Percentiles rank a stretch among this genome's conserved stretches.
Evolutionary conservation across 2,329 filamentous ascomycete species (phyloP).

Genomic region (Aureobasidium sp.): DNA sequence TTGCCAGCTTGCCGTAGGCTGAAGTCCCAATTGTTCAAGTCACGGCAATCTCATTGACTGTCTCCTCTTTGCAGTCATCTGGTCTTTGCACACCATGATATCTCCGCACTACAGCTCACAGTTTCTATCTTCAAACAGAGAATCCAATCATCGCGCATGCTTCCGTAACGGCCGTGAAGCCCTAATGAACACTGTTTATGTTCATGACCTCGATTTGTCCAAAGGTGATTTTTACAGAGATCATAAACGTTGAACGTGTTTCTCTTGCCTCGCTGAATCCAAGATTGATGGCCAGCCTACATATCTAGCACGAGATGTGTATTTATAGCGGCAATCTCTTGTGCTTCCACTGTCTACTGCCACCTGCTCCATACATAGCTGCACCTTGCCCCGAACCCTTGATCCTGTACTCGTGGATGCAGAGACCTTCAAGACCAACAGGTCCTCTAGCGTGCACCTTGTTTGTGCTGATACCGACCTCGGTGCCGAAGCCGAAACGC

Average conservation of each 20-base stretch:
- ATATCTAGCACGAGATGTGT: not conserved
- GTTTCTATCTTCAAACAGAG: too few species aligned
- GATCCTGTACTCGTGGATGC: conserved; percentile 95
- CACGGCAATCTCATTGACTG: not conserved
- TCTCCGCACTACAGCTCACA: too few species aligned
- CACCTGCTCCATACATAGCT: conserved; percentile 58
- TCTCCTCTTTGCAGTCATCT: not conserved
- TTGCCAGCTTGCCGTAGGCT: too few species aligned
- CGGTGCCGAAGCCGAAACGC: conserved; percentile 94
- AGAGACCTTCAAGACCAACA: conserved; percentile 87
- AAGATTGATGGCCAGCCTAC: not conserved
- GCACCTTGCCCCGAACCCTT: conserved; percentile 78
- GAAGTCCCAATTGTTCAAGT: too few species aligned
- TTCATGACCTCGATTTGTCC: too few species aligned
- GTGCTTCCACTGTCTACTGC: conserved; percentile 52
- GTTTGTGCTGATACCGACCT: conserved; percentile 97
- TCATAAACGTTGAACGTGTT: not conserved
- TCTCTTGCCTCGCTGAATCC: not conserved
- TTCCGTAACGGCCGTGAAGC: too few species aligned
- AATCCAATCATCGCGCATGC: too few species aligned
- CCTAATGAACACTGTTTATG: too few species aligned
- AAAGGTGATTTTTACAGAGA: not conserved
- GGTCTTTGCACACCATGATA: too few species aligned
- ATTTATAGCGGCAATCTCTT: conserved; percentile 36
- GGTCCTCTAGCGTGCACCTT: conserved; percentile 94